Evolutionary conservation across 257 asterid species (phyloP).

Genomic region (Capsicum baccatum): DNA sequence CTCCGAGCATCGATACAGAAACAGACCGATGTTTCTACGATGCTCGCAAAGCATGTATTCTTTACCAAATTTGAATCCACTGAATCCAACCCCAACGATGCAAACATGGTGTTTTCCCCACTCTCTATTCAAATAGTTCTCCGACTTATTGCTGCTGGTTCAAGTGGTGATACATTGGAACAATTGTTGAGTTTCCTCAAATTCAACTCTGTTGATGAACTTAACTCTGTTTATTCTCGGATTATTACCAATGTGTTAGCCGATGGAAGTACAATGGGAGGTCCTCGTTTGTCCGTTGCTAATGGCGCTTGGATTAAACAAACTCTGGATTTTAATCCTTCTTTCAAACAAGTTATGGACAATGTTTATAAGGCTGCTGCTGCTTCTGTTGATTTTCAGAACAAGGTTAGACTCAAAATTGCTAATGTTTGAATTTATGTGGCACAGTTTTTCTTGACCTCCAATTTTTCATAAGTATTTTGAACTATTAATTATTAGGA

Average conservation of each 20-base stretch:
- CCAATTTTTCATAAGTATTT: too few species aligned
- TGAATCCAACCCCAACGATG: neutral
- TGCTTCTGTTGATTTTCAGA: too few species aligned
- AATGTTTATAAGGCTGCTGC: too few species aligned
- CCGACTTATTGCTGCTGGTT: conserved; percentile 32
- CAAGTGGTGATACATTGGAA: conserved; percentile 7
- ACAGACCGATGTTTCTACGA: conserved; percentile 51
- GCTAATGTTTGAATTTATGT: too few species aligned
- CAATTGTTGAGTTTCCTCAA: conserved; percentile 34
- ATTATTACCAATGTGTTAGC: conserved; percentile 49
- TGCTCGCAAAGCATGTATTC: conserved; percentile 51
- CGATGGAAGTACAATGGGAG: conserved; percentile 53
- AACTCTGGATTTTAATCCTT: conserved; percentile 24
- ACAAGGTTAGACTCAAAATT: neutral
- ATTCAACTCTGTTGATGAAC: neutral
- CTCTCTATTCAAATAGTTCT: conserved; percentile 28
- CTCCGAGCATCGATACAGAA: neutral
- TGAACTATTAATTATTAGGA: too few species aligned
- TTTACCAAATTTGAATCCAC: conserved; percentile 37
- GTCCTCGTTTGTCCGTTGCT: conserved; percentile 56
- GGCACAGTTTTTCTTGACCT: too few species aligned
- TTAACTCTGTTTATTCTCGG: conserved; percentile 44
- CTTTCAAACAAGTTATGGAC: too few species aligned
- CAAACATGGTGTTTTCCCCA: conserved; percentile 34
- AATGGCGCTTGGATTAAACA: conserved; percentile 59